Base-by-base conservation (phyloP, 2,329 filamentous ascomycete species). In the Colletotrichum sp. region DNA sequence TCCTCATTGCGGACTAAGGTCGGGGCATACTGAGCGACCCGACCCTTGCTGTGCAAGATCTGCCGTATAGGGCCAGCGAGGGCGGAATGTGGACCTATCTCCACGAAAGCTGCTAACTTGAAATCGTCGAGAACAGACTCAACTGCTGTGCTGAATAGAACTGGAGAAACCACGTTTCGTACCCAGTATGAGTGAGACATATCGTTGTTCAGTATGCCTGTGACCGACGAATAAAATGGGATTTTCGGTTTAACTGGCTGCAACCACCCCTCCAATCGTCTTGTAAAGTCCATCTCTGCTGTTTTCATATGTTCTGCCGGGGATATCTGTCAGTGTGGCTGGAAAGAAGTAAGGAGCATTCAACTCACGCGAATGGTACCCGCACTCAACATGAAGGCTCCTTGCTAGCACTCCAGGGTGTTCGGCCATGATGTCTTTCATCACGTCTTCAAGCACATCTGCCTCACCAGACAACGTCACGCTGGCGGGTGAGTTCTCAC, bases 401-500 rank as follows among this genome's bases (percentile, higher is more conserved):
- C 87, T 85, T 68, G 87, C 86, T 78, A 91, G 90, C 4, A 88
- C 79, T 30, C 83, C 81, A 30, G 86, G 84, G 5, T 63, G 14
- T 16, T n/a, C 59, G 12, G 21, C 13, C 4, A 26, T 30, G 28
- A 76, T 39, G 3, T 70, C 28, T 1, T 74, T 72, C 0, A 80
- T 84, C 12, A 84, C 67, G 36, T 79, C 81, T 71, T 83, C 84
- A 12, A 78, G 26, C 9, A 71, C 69, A 7, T 68, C 43, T 6
- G 34, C 55, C 9, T 78, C 77, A 3, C 77, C 77, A 7, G 90
- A 90, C 0, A 90, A 83, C 0, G 90, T 91, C 9, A 89, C 80
- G 18, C 86, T 90, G 1, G 83, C 82, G 0, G 89, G 89, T 24
- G 88, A 89, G 82, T 92, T 92, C 77, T 88, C 86, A 77, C 89